Evolutionary conservation across 805 yeast genomes (phyloP).

Genomic region (Scheffersomyces amazonensis): DNA sequence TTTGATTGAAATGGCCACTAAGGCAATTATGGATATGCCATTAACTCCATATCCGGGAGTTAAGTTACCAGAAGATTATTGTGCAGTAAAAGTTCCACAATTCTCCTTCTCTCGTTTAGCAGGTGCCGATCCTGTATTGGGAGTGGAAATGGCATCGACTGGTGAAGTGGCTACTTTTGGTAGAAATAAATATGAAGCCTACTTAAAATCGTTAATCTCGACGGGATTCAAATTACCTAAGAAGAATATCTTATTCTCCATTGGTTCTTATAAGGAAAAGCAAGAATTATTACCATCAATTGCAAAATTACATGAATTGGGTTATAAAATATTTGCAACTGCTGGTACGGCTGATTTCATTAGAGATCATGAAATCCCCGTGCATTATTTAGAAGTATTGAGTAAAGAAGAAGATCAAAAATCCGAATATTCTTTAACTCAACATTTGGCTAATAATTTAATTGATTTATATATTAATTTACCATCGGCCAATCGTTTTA

Average conservation of each 20-base stretch:
- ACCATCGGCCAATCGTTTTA: constrained; percentile 95
- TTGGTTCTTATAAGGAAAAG: constrained; percentile 97
- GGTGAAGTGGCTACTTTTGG: constrained; percentile 99
- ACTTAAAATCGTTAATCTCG: constrained; percentile 88
- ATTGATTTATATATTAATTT: constrained; percentile 94
- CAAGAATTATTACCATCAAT: constrained; percentile 89
- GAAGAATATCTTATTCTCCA: constrained; percentile 88
- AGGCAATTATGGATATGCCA: constrained; percentile 88
- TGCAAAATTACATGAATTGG: constrained; percentile 73
- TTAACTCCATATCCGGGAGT: constrained; percentile 87
- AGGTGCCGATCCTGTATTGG: constrained; percentile 98
- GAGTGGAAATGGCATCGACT: constrained; percentile 98
- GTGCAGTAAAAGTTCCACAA: constrained; percentile 86
- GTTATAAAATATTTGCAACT: constrained; percentile 91
- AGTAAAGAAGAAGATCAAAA: constrained; percentile 73
- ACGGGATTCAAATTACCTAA: constrained; percentile 95
- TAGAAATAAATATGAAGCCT: constrained; percentile 94
- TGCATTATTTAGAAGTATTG: constrained; percentile 89
- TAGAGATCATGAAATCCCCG: constrained; percentile 91
- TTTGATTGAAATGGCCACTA: constrained; percentile 95
- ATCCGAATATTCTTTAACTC: constrained; percentile 91
- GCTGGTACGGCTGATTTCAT: constrained; percentile 99
- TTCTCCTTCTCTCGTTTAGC: constrained; percentile 97
- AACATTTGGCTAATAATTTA: constrained; percentile 93
- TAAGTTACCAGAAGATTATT: constrained; percentile 87